Evolutionary conservation across 1,284 basidiomycete species (phyloP), one percentile per base, ranked within the genome.

Genomic region (Naganishia albida): DNA sequence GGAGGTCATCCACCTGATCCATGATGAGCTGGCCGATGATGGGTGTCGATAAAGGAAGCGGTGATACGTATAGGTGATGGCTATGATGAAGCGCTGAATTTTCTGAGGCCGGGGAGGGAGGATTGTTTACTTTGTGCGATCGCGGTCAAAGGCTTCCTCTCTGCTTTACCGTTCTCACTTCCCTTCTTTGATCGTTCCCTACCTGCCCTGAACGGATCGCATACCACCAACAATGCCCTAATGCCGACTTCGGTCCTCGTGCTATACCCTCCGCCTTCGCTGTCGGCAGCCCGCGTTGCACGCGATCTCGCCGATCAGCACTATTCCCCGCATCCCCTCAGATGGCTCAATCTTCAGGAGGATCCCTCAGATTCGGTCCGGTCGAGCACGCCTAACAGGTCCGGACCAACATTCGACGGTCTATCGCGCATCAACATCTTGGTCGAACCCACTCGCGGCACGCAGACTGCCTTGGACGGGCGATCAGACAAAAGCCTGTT

Each of bases 1-100:
- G 59, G 23, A 52, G 57, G n/a, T 66, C 57, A 30, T 62, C 65
- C 1, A 66, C 50, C 55, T 62, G 60, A 30, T 62, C 60, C 60
- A 62, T 62, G 20, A 8, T 51, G 59, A 4, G 15, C 12, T 18
- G 43, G 38, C 6, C n/a, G 30, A 39, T 15, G 42, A 18, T 3
- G 13, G 42, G n/a, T n/a, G n/a, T n/a, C n/a, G n/a, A 40, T 53
- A 34, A 54, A 39, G 30, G 52, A 39, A 40, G 39, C 18, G 25
- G 23, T 15, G 15, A 18, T 3, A 28, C 2, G 25, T 25, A 15
- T 34, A 34, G 34, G 10, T 4, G 34, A 34, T 34, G 10, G 6
- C 34, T 34, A 34, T 34, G 34, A 34, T 34, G 34, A 34, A 34
- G 34, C 23, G 43, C 55, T 28, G 7, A 60, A 50, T 49, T 60